These are phyloP conservation scores for Bipolaris sorokiniana DNA, from an alignment of 2,329 filamentous ascomycete genomes.

Conservation along the genomic window DNA sequence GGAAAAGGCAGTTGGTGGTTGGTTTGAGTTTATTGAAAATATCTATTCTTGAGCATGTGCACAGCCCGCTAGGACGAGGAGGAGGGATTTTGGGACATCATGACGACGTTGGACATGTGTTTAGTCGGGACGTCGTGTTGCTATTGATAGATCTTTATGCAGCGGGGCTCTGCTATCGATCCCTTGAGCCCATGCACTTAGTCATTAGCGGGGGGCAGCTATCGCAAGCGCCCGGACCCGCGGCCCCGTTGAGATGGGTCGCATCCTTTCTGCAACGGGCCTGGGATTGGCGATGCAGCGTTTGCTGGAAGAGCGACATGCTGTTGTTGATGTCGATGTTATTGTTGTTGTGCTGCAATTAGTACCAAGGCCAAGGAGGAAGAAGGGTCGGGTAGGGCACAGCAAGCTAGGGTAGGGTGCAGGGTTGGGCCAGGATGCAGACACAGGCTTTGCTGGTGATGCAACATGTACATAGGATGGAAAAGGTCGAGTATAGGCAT, in stretches of 20 bases:
- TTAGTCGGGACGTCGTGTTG: conserved; percentile 11
- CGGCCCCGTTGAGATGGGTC: conserved; percentile 5
- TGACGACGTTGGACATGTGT: conserved; percentile 4
- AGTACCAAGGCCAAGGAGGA: no score
- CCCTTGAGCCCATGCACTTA: conserved; percentile 14
- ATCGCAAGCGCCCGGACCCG: conserved; percentile 11
- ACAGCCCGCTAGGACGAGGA: conserved; percentile 4
- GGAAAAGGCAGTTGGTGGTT: not conserved
- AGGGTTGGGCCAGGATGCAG: conserved; percentile 7
- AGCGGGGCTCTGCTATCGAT: conserved; percentile 23
- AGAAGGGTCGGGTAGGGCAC: no score
- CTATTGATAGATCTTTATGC: conserved; percentile 24
- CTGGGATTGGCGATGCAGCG: conserved; percentile 9
- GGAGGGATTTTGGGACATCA: conserved; percentile 1
- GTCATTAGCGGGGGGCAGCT: conserved; percentile 5
- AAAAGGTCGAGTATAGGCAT: not conserved
- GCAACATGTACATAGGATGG: conserved; percentile 19
- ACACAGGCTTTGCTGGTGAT: not conserved
- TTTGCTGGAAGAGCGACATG: conserved; percentile 23
- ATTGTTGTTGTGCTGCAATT: conserved; percentile 3
- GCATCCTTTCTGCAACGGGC: not conserved
- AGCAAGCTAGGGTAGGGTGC: conserved; percentile 5
- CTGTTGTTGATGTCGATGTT: not conserved
- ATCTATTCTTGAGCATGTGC: conserved; percentile 11
- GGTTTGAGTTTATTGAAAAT: conserved; percentile 9